Conservation (phyloP, 2,329 filamentous ascomycete genomes). For the Cladosporium sp. region DNA sequence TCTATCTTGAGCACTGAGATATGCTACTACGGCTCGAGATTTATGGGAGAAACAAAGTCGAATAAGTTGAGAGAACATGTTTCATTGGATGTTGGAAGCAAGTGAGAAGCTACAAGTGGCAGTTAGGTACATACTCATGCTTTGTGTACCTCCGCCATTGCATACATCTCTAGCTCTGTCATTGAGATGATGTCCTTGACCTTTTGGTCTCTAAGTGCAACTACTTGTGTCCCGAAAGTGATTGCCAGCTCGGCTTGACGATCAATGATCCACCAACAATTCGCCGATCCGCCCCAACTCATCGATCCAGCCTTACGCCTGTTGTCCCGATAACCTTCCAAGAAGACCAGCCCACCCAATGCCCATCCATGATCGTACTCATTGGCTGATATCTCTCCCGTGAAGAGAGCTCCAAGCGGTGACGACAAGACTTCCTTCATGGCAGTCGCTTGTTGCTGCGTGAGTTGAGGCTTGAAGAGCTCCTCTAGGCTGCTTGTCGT, state of each 20-base stretch:
- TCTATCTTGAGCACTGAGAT: too few species aligned
- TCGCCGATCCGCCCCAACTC: conserved; percentile 43
- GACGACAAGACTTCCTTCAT: conserved; percentile 27
- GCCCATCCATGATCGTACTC: too few species aligned
- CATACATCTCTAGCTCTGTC: too few species aligned
- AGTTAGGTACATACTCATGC: too few species aligned
- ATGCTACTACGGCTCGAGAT: too few species aligned
- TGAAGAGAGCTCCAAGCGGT: conserved; percentile 30
- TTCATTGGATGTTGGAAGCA: too few species aligned
- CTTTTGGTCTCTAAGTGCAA: background rate
- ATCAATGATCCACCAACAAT: conserved; percentile 47
- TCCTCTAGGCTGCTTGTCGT: conserved; percentile 35
- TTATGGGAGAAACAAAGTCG: too few species aligned
- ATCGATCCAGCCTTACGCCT: conserved; percentile 37
- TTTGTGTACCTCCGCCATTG: too few species aligned
- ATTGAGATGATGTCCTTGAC: too few species aligned
- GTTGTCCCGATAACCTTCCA: conserved; percentile 33
- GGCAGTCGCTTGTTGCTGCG: conserved; percentile 19
- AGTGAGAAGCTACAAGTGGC: too few species aligned
- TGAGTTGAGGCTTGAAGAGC: conserved; percentile 48
- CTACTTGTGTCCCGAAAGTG: background rate
- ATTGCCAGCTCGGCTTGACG: conserved; percentile 30
- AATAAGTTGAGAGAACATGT: too few species aligned
- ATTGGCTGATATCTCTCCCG: conserved; percentile 34
- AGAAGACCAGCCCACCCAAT: conserved; percentile 40